Conservation (phyloP, 176 grass and related monocot genomes). For the Hyparrhenia diplandra region DNA sequence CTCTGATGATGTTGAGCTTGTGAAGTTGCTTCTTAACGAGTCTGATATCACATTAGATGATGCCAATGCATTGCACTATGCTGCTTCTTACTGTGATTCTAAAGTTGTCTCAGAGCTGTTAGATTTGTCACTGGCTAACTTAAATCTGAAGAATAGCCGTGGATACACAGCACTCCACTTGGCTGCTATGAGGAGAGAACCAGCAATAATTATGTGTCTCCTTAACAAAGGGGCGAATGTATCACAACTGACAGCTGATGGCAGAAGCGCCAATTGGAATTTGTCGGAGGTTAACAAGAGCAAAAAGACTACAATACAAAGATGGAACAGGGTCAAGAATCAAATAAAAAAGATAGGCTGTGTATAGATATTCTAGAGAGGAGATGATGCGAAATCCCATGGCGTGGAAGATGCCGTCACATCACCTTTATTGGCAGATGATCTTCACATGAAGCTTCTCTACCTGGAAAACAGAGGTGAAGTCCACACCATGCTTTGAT, state of each 20-base stretch:
- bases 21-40: constrained; percentile 92
- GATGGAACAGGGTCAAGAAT: constrained; percentile 73
- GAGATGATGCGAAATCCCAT: constrained; percentile 83
- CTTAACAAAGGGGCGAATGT: constrained; percentile 69
- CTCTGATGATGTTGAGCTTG: constrained; percentile 95
- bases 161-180: constrained; percentile 84
- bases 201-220: constrained; percentile 75
- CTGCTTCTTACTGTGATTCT: constrained; percentile 82
- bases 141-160: constrained; percentile 85
- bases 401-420: constrained; percentile 80
- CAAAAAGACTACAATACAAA: constrained; percentile 71
- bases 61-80: constrained; percentile 86
- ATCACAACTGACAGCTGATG: constrained; percentile 67
- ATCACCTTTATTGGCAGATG: constrained; percentile 86
- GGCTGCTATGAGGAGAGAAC: constrained; percentile 96
- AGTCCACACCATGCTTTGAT: constrained; percentile 8
- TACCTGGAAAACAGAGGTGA: constrained; percentile 99
- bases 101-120: constrained; percentile 89
- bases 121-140: constrained; percentile 57
- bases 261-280: constrained; percentile 66
- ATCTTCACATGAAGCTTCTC: constrained; percentile 83
- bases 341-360: constrained; percentile 94
- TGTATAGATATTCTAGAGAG: constrained; percentile 94
- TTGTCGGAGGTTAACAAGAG: constrained; percentile 74
- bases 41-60: constrained; percentile 90